phyloP scores from a whole-genome alignment of 139 green algal genomes.

The Closterium sp. region DNA sequence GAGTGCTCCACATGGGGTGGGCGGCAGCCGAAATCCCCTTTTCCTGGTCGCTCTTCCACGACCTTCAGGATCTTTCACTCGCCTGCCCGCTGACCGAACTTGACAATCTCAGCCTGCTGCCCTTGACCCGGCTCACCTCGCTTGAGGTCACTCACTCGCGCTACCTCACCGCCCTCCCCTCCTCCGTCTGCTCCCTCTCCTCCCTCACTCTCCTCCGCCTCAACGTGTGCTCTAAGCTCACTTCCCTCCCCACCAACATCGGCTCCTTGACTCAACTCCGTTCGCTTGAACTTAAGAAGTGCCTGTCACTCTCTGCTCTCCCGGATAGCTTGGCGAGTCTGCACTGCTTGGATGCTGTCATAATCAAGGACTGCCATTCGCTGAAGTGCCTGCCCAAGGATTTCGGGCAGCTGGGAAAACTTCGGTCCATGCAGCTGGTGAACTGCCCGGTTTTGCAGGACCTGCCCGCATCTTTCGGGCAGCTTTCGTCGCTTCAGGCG shows the following conservation, averaged over 20 bases:
- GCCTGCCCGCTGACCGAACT: neutral
- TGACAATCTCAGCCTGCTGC: neutral
- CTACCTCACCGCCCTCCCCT: neutral
- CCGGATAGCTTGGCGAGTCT: slow-evolving; percentile 4
- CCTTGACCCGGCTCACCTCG: neutral
- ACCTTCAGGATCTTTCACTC: neutral
- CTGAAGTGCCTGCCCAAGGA: neutral
- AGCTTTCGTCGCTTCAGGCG: neutral
- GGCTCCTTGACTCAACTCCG: neutral
- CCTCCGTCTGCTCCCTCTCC: neutral
- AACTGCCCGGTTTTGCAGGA: slow-evolving; percentile 4
- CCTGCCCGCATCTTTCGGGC: neutral
- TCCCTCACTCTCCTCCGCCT: neutral
- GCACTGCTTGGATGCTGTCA: neutral
- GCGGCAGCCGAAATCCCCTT: neutral
- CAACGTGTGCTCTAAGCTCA: slow-evolving; percentile 11
- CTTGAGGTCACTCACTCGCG: neutral
- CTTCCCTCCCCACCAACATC: slow-evolving; percentile 9
- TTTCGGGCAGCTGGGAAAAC: neutral
- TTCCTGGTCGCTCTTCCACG: neutral
- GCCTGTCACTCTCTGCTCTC: neutral
- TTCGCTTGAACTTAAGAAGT: neutral
- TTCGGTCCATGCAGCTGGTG: neutral
- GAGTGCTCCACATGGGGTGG: neutral
- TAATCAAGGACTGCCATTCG: neutral